Conservation (phyloP, 768 basidiomycete genomes). For the Kwoniella dendrophila region DNA sequence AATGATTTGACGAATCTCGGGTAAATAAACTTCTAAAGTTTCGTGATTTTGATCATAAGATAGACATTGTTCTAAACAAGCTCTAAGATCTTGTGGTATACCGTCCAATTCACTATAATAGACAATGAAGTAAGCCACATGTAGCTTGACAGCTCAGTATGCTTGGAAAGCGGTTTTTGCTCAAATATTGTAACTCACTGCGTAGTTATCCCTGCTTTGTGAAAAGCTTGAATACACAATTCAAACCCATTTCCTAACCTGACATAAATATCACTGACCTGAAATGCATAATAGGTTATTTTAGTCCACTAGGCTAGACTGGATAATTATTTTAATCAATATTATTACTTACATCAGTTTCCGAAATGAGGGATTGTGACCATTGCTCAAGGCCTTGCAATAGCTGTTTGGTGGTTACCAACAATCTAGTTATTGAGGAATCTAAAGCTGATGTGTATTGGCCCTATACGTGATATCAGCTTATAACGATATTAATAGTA, state of each 20-base stretch:
- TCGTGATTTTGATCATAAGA: slow-evolving; percentile 84
- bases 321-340: background rate
- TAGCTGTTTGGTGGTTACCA: slow-evolving; percentile 94
- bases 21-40: slow-evolving; percentile 85
- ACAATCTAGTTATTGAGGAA: slow-evolving; percentile 83
- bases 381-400: slow-evolving; percentile 63
- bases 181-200: slow-evolving; percentile 63
- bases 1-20: slow-evolving; percentile 87
- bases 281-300: no score
- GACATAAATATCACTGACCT: slow-evolving; percentile 97
- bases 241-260: slow-evolving; percentile 97
- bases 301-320: no score
- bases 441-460: slow-evolving; percentile 58
- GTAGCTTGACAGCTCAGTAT: background rate
- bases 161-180: background rate
- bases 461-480: background rate
- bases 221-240: slow-evolving; percentile 84
- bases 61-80: slow-evolving; percentile 84
- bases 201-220: slow-evolving; percentile 83
- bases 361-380: slow-evolving; percentile 43
- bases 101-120: slow-evolving; percentile 72
- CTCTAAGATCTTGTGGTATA: slow-evolving; percentile 86
- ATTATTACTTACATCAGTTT: slow-evolving; percentile 42
- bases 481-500: no score
- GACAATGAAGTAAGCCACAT: background rate